Percentiles rank a stretch among this genome's conserved stretches.
phyloP scores from a whole-genome alignment of 306 rosid species.

The Dalbergia cochinchinensis region DNA sequence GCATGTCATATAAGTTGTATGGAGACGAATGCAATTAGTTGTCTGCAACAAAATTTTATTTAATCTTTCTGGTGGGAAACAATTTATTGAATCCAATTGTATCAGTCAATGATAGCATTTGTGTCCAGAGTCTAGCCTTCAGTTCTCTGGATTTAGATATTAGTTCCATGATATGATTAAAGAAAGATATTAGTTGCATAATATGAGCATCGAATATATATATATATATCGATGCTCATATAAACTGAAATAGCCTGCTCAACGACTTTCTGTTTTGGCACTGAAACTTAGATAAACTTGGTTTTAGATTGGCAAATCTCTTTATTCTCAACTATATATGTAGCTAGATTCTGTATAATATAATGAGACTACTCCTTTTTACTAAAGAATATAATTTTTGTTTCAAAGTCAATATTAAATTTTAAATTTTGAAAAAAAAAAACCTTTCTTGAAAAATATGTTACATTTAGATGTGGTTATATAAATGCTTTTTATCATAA shows the following conservation, averaged over 20 bases:
- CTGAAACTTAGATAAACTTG: not conserved
- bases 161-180: too few relatives aligned
- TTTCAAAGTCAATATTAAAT: too few relatives aligned
- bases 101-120: slow-evolving; percentile 15
- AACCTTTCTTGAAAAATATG: too few relatives aligned
- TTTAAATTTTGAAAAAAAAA: too few relatives aligned
- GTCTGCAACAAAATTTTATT: not conserved
- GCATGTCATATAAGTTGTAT: not conserved
- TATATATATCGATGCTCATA: not conserved
- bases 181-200: not conserved
- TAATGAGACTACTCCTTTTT: too few relatives aligned
- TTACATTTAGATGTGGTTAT: too few relatives aligned
- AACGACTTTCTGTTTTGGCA: not conserved
- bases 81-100: not conserved
- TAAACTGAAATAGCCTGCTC: not conserved
- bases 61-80: too few relatives aligned
- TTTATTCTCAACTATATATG: too few relatives aligned
- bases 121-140: not conserved
- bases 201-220: too few relatives aligned
- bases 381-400: too few relatives aligned
- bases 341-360: too few relatives aligned
- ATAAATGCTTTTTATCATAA: too few relatives aligned
- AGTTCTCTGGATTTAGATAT: slow-evolving; percentile 1
- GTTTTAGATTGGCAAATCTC: not conserved
- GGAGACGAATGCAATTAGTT: not conserved